A percentile compares a stretch with the other conserved stretches of the same genome.
Evolutionary conservation across 139 green algal genomes (phyloP).

Genomic region (Cymbomonas tetramitiformis): DNA sequence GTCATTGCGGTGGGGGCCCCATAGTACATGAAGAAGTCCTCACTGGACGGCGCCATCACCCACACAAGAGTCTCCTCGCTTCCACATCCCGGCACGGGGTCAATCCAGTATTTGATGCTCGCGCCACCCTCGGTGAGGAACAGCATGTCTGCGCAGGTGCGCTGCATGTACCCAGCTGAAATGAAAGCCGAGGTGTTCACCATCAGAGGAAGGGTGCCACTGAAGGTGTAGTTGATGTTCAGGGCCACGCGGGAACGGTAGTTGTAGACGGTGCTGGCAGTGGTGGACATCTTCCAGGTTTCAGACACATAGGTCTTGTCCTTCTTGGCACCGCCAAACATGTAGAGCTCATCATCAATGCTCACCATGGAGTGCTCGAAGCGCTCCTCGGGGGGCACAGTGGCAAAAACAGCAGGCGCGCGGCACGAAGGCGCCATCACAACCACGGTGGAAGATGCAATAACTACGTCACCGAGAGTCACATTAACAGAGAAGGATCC

Average conservation of each 20-base stretch:
- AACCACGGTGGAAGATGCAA: too few relatives aligned
- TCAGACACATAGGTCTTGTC: slow-evolving; percentile 15
- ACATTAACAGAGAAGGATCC: not conserved
- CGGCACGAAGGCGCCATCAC: too few relatives aligned
- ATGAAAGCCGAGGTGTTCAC: slow-evolving; percentile 10
- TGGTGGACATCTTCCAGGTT: slow-evolving; percentile 20
- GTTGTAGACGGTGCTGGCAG: not conserved
- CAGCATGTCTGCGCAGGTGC: slow-evolving; percentile 16
- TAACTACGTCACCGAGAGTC: not conserved
- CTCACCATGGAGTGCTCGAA: slow-evolving; percentile 21
- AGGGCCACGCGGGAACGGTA: slow-evolving; percentile 9
- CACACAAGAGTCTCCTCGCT: not conserved
- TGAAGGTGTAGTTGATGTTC: not conserved
- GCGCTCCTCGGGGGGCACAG: not conserved
- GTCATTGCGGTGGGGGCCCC: not conserved
- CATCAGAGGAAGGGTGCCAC: not conserved
- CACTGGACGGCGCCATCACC: not conserved
- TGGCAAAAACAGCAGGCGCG: too few relatives aligned
- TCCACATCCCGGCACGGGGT: slow-evolving; percentile 12
- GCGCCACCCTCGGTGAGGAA: slow-evolving; percentile 3
- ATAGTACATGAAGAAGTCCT: not conserved
- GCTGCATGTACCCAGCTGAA: slow-evolving; percentile 1
- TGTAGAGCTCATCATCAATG: slow-evolving; percentile 9
- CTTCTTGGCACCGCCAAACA: slow-evolving; percentile 20
- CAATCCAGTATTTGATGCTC: slow-evolving; percentile 10